These are phyloP conservation scores for Saccharomyces hybrid DNA, from an alignment of 1,139 yeast genomes.

Conservation along the genomic window DNA sequence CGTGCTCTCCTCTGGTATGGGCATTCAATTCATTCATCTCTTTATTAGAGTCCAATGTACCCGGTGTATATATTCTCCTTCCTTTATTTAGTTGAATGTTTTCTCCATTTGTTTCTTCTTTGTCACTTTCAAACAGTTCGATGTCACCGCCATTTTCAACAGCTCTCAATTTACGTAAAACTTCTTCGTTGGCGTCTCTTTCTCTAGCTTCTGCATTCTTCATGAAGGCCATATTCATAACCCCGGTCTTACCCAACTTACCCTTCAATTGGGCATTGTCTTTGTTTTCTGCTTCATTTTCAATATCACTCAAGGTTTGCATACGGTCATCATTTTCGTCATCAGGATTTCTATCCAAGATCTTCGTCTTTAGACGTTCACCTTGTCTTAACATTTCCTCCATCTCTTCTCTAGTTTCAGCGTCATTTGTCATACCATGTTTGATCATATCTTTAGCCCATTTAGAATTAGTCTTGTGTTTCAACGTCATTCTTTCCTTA, in stretches of 20 bases:
- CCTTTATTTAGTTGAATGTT: conserved; percentile 58
- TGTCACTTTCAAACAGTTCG: conserved; percentile 34
- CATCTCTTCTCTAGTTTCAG: conserved; percentile 73
- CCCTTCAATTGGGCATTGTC: conserved; percentile 33
- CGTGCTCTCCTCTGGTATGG: conserved; percentile 43
- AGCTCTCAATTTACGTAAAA: conserved; percentile 44
- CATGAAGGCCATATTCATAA: conserved; percentile 92
- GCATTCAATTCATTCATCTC: conserved; percentile 35
- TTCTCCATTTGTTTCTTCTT: conserved; percentile 33
- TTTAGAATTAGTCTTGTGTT: conserved; percentile 77
- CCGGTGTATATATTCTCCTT: conserved; percentile 76
- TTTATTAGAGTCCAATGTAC: conserved; percentile 40
- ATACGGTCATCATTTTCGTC: conserved; percentile 33
- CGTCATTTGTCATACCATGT: conserved; percentile 84
- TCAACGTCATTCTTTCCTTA: conserved; percentile 81
- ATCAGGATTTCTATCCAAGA: conserved; percentile 55
- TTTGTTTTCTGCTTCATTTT: conserved; percentile 35
- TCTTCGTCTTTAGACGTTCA: conserved; percentile 64
- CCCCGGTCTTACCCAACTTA: conserved; percentile 67
- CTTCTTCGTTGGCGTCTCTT: conserved; percentile 46
- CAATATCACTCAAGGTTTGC: conserved; percentile 51
- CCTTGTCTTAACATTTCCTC: conserved; percentile 92
- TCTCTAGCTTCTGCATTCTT: conserved; percentile 70
- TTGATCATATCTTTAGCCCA: conserved; percentile 92
- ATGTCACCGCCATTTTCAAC: conserved; percentile 40